Evolutionary conservation across 169 alveolate species (phyloP).

Genomic region (Plasmodium adleri): DNA sequence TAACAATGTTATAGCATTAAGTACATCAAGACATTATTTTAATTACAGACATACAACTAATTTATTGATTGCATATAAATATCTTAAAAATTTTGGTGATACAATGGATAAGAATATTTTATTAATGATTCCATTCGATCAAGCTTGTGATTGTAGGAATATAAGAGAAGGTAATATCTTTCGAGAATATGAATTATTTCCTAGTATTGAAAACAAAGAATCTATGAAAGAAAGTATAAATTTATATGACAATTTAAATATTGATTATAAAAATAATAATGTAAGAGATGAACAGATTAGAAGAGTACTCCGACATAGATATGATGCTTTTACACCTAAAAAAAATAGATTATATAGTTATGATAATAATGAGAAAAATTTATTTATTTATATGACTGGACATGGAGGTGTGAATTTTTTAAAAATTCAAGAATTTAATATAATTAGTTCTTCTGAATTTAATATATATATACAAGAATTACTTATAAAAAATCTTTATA

Average conservation of each 20-base stretch:
- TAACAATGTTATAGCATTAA: slow-evolving; percentile 75
- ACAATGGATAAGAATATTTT: slow-evolving; percentile 41
- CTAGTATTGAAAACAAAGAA: slow-evolving; percentile 24
- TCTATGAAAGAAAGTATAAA: not conserved
- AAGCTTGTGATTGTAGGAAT: slow-evolving; percentile 73
- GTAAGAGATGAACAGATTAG: slow-evolving; percentile 59
- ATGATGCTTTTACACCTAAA: slow-evolving; percentile 53
- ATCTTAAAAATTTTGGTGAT: slow-evolving; percentile 54
- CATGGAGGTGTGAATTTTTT: slow-evolving; percentile 87
- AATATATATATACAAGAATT: slow-evolving; percentile 80
- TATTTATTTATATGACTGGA: slow-evolving; percentile 83
- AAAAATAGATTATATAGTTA: slow-evolving; percentile 50
- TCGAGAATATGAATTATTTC: slow-evolving; percentile 30
- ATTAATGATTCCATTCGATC: slow-evolving; percentile 74
- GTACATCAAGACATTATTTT: slow-evolving; percentile 85
- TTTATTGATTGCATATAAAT: slow-evolving; percentile 61
- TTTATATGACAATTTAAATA: slow-evolving; percentile 38
- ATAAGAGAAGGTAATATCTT: slow-evolving; percentile 50
- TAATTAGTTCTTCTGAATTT: slow-evolving; percentile 80
- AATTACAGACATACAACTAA: slow-evolving; percentile 85
- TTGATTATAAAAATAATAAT: slow-evolving; percentile 73
- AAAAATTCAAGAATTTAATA: slow-evolving; percentile 83
- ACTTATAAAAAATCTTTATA: slow-evolving; percentile 80
- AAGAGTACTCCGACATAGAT: slow-evolving; percentile 67
- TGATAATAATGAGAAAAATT: slow-evolving; percentile 73